Conservation (phyloP, 2,329 filamentous ascomycete species). For the Sporothrix dimorphospora region DNA sequence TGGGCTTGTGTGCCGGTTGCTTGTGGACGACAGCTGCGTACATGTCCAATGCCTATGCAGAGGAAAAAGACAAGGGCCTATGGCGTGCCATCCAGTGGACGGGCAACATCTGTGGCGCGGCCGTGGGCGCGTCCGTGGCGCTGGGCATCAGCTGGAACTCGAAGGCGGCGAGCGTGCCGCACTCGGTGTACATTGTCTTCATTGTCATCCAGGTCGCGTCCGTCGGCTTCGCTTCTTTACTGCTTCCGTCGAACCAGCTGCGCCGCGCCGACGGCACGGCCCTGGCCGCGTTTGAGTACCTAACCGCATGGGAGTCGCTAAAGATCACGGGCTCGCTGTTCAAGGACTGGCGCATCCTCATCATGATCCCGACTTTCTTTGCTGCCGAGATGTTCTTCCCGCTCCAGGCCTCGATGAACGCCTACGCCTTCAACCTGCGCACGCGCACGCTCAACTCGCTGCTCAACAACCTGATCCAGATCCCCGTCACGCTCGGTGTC, state of each 20-base stretch:
- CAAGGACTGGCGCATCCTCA: slow-evolving; percentile 33
- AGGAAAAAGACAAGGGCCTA: slow-evolving; percentile 40
- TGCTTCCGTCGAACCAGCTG: slow-evolving; percentile 36
- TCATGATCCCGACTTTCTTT: slow-evolving; percentile 38
- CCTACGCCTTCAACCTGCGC: slow-evolving; percentile 27
- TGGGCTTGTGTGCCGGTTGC: slow-evolving; percentile 40
- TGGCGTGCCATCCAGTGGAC: slow-evolving; percentile 41
- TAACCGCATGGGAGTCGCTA: slow-evolving; percentile 38
- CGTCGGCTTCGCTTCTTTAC: slow-evolving; percentile 26
- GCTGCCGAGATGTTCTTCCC: slow-evolving; percentile 41
- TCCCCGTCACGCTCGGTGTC: slow-evolving; percentile 33
- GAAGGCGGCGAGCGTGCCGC: slow-evolving; percentile 31
- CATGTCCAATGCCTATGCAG: slow-evolving; percentile 41
- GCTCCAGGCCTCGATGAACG: slow-evolving; percentile 42
- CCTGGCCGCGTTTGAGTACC: slow-evolving; percentile 37
- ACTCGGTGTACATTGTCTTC: slow-evolving; percentile 38
- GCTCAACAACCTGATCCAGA: slow-evolving; percentile 40
- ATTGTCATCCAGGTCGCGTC: slow-evolving; percentile 36
- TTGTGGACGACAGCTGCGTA: slow-evolving; percentile 42
- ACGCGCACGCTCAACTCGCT: slow-evolving; percentile 38
- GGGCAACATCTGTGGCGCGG: slow-evolving; percentile 38
- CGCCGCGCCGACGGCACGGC: slow-evolving; percentile 38
- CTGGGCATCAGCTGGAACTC: slow-evolving; percentile 13
- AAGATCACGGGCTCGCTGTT: slow-evolving; percentile 39
- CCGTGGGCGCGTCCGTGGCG: slow-evolving; percentile 37